Conservation (phyloP, 345 rosid genomes). For the Schrenkiella parvula region DNA sequence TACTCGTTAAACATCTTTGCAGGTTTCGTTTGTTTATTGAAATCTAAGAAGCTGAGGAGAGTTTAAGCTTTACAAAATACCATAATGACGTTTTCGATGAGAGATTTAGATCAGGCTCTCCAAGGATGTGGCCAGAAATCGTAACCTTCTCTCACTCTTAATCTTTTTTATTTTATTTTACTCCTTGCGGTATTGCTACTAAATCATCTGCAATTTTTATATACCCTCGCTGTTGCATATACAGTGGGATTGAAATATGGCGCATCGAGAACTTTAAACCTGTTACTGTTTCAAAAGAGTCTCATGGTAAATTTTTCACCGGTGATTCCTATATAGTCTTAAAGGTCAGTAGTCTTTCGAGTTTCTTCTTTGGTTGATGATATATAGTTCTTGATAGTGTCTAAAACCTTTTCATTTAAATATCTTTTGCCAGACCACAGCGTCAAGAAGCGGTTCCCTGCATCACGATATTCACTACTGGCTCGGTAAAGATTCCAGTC, state of each 20-base stretch:
- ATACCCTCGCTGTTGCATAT: conserved; percentile 33
- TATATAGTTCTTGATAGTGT: background rate
- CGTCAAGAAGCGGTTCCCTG: conserved; percentile 64
- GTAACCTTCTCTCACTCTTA: conserved; percentile 55
- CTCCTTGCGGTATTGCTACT: background rate
- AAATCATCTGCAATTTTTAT: conserved; percentile 2
- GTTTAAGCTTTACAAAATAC: conserved; percentile 27
- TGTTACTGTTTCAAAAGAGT: conserved; percentile 54
- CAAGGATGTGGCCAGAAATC: conserved; percentile 96
- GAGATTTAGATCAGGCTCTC: conserved; percentile 91
- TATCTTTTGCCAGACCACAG: conserved; percentile 55
- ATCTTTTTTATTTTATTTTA: background rate
- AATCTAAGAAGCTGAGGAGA: conserved; percentile 3
- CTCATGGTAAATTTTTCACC: conserved; percentile 76
- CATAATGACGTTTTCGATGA: conserved; percentile 86
- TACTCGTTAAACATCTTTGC: background rate
- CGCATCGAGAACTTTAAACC: conserved; percentile 84
- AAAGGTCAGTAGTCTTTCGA: conserved; percentile 48
- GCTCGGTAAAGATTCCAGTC: conserved; percentile 89
- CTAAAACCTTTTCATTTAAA: background rate
- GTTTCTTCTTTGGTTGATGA: background rate
- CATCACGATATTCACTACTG: conserved; percentile 89
- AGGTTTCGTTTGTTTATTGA: conserved; percentile 18
- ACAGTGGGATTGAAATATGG: conserved; percentile 95
- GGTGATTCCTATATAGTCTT: conserved; percentile 91